Percentiles rank a stretch among this genome's conserved stretches.
Conservation (phyloP, 1,284 basidiomycete species). For the Naganishia albida region DNA sequence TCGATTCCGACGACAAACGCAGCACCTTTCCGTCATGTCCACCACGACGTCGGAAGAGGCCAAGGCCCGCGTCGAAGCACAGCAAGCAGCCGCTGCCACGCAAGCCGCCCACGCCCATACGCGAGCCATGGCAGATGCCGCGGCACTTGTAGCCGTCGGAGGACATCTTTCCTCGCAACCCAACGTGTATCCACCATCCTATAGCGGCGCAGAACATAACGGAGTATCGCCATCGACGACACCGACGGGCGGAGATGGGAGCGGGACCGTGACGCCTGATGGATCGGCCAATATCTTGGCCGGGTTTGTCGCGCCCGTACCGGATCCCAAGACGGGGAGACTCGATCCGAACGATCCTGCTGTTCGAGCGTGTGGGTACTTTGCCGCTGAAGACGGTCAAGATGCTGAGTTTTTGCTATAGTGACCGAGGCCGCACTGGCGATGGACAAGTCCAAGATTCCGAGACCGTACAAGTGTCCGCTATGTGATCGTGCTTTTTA, state of each 20-base stretch:
- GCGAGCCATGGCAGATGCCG: slow-evolving; percentile 31
- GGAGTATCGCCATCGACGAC: slow-evolving; percentile 9
- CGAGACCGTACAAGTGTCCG: slow-evolving; percentile 92
- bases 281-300: slow-evolving; percentile 13
- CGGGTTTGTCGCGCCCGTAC: slow-evolving; percentile 38
- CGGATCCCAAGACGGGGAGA: slow-evolving; percentile 54
- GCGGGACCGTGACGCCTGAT: not conserved
- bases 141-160: slow-evolving; percentile 31
- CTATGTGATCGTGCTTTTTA: slow-evolving; percentile 89
- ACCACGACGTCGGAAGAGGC: slow-evolving; percentile 11
- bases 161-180: slow-evolving; percentile 4
- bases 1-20: not conserved
- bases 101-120: slow-evolving; percentile 24
- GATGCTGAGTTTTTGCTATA: slow-evolving; percentile 10
- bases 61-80: slow-evolving; percentile 22
- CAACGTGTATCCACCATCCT: not conserved
- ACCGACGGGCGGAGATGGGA: not conserved
- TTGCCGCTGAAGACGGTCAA: not conserved
- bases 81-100: slow-evolving; percentile 11
- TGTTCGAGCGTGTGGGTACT: slow-evolving; percentile 47
- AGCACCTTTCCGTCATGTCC: slow-evolving; percentile 1
- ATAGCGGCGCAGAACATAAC: not conserved
- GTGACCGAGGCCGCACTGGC: slow-evolving; percentile 54
- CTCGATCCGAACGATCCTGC: slow-evolving; percentile 56
- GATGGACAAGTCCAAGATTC: slow-evolving; percentile 59